phyloP scores from a whole-genome alignment of 2,329 filamentous ascomycete genomes.

The Fusarium praegraminearum region DNA sequence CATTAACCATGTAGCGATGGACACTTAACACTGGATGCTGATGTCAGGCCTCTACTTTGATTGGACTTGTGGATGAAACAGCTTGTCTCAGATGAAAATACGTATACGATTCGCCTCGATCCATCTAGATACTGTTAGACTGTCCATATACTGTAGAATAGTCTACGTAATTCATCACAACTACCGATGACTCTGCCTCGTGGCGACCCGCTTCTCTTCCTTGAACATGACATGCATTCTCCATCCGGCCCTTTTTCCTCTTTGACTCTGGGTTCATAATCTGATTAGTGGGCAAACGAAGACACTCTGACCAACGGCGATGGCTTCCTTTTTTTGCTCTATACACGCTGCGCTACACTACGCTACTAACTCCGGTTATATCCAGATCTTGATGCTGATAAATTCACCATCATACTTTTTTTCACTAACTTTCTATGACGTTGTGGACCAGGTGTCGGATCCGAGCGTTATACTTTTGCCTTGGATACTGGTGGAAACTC shows the following conservation, averaged over 20 bases:
- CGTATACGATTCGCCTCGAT: neutral
- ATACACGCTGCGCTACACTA: neutral
- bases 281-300: constrained; percentile 1
- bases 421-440: constrained; percentile 32
- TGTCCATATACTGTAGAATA: neutral
- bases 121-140: neutral
- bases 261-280: neutral
- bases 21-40: neutral
- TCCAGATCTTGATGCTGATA: constrained; percentile 31
- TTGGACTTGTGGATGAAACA: neutral
- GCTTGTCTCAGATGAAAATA: neutral
- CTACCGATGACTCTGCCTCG: constrained; percentile 20
- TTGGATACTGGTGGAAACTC: constrained; percentile 17
- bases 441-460: constrained; percentile 19
- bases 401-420: constrained; percentile 12
- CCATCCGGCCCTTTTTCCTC: constrained; percentile 14
- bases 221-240: neutral
- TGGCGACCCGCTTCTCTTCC: constrained; percentile 29
- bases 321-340: constrained; percentile 29
- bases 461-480: neutral
- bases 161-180: neutral
- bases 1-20: neutral
- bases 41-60: constrained; percentile 39
- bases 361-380: constrained; percentile 29
- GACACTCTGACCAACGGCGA: constrained; percentile 23